Percentiles rank a stretch among this genome's conserved stretches.
phyloP scores from a whole-genome alignment of 2,329 filamentous ascomycete genomes.

The Colletotrichum sp. region DNA sequence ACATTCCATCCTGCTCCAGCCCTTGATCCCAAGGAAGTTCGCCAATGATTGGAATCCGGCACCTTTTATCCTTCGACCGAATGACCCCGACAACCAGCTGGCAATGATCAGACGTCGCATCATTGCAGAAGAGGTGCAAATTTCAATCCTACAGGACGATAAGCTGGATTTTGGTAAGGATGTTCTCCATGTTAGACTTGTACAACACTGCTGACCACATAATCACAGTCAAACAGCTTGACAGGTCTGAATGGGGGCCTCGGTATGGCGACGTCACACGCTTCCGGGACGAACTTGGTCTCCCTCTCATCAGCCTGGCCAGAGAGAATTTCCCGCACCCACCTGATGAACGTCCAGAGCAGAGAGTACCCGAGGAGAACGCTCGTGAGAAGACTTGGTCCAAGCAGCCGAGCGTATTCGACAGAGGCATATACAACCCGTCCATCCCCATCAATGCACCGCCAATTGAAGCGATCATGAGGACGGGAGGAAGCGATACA shows the following conservation, averaged over 20 bases:
- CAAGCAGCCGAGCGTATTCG: constrained; percentile 31
- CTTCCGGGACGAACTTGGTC: not conserved
- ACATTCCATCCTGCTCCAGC: not conserved
- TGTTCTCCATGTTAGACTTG: not conserved
- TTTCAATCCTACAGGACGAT: constrained; percentile 19
- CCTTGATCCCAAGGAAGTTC: not conserved
- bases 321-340: not conserved
- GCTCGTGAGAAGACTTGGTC: constrained; percentile 35
- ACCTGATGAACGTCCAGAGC: not conserved
- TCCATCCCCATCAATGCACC: constrained; percentile 39
- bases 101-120: constrained; percentile 29
- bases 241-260: constrained; percentile 25
- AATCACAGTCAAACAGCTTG: not conserved
- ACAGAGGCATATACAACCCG: constrained; percentile 30
- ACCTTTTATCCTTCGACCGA: constrained; percentile 19
- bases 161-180: constrained; percentile 6
- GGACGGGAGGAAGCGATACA: constrained; percentile 28
- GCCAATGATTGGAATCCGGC: not conserved
- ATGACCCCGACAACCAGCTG: constrained; percentile 31
- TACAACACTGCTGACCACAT: not conserved
- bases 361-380: not conserved
- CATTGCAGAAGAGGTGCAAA: constrained; percentile 23
- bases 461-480: constrained; percentile 40
- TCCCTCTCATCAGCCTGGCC: not conserved
- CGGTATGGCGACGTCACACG: constrained; percentile 14